Conservation (phyloP, 164 flowering plant species). For the Vitis cinerea region DNA sequence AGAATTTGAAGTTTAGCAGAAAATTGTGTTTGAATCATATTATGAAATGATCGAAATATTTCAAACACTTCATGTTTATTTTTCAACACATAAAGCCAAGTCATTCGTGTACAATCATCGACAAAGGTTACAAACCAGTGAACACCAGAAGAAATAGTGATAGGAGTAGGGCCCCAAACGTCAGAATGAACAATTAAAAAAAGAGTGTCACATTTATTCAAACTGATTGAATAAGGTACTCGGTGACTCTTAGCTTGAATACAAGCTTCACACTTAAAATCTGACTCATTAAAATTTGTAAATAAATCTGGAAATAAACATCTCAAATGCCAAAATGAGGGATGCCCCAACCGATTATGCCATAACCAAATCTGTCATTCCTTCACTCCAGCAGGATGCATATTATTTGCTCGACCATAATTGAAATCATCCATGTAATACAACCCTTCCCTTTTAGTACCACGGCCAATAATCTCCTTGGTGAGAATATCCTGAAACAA, state of each 20-base stretch:
- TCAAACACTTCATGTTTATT: neutral
- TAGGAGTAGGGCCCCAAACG: neutral
- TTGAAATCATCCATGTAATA: neutral
- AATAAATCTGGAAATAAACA: neutral
- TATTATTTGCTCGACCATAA: neutral
- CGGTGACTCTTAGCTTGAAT: too few species aligned
- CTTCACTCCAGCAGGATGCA: neutral
- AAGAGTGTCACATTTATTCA: neutral
- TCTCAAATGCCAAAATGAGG: too few species aligned
- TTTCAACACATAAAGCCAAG: neutral
- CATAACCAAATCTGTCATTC: neutral
- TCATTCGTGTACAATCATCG: neutral
- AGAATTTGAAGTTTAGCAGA: neutral
- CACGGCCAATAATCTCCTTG: neutral
- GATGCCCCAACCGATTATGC: too few species aligned
- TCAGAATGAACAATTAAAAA: neutral
- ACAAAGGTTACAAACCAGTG: neutral
- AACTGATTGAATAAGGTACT: too few species aligned
- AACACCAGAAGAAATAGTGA: neutral
- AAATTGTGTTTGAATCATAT: neutral
- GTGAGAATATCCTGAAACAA: neutral
- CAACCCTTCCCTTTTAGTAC: slow-evolving; percentile 3
- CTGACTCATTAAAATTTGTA: too few species aligned
- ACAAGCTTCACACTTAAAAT: too few species aligned
- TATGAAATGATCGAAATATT: neutral